Base-by-base conservation (phyloP, 2,329 filamentous ascomycete genomes). In the Knufia fluminis region DNA sequence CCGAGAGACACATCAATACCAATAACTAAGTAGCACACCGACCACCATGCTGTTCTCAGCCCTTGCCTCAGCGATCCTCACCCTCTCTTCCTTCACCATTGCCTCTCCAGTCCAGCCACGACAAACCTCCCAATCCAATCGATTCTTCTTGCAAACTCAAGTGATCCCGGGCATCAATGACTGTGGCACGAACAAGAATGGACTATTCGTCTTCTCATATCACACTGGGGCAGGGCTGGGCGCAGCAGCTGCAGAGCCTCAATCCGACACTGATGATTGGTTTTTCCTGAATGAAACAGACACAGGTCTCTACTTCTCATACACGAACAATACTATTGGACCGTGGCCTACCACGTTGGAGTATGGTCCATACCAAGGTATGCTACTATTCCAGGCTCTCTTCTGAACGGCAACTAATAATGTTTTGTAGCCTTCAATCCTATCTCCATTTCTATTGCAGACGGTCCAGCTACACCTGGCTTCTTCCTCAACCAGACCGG, bases 201-300 rank as follows among this genome's bases (percentile, higher is more conserved):
- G 49, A 16, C 43, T 59, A 23, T 59, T 49, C 38, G 28, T 59
- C n/a, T 54, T 53, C 48, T 57, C 54, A 14, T 54, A 57, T 38
- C 57, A 58, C 46, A 59, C 57, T n/a, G 57, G 57, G 35, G 56
- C 57, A 16, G 57, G 56, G 16, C 51, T 57, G 4, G 56, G 56
- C 20, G 52, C 52, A 45, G 57, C 55, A 7, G 56, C 49, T 14
- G 48, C 58, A 9, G 51, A 49, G 10, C 45, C 26, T 6, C 53
- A 10, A 53, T 55, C 51, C 48, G 49, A 32, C 49, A 50, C 7
- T 36, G 16, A 19, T 20, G 24, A 22, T 23, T 52, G 49, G 56
- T 48, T 54, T 39, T 58, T 56, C 32, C 41, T 58, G 38, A 59
- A 59, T 26, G 53, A 48, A 16, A 55, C 53, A 14, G 50, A 56